Conservation (phyloP, 2,329 filamentous ascomycete genomes). For the Arthroderma sp. region DNA sequence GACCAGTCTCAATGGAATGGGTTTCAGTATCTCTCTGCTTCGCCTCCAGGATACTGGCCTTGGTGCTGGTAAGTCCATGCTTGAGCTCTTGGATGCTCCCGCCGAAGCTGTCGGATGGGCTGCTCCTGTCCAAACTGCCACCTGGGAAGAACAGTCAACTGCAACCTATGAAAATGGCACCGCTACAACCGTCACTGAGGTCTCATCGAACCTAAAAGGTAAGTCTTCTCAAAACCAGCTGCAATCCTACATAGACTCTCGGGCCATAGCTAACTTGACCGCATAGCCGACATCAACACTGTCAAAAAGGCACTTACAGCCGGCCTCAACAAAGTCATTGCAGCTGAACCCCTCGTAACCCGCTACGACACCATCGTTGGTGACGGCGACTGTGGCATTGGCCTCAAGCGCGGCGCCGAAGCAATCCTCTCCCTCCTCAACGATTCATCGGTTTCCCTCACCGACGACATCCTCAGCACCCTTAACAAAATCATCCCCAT, state of each 20-base stretch:
- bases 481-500: conserved; percentile 48
- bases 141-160: conserved; percentile 42
- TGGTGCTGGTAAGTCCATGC: conserved; percentile 40
- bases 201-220: conserved; percentile 42
- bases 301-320: conserved; percentile 41
- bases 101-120: conserved; percentile 56
- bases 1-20: conserved; percentile 58
- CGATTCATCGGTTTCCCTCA: conserved; percentile 27
- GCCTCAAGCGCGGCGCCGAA: conserved; percentile 76
- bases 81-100: conserved; percentile 55
- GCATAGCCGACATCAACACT: conserved; percentile 7
- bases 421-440: conserved; percentile 35
- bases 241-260: conserved; percentile 6
- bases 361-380: conserved; percentile 68
- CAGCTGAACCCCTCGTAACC: conserved; percentile 52
- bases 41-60: conserved; percentile 48
- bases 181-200: conserved; percentile 25
- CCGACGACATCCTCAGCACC: conserved; percentile 46
- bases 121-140: conserved; percentile 44
- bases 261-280: conserved; percentile 6
- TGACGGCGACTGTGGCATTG: conserved; percentile 81
- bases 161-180: conserved; percentile 27
- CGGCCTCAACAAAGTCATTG: conserved; percentile 47
- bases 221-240: conserved; percentile 14
- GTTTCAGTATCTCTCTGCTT: conserved; percentile 56